A percentile compares a stretch with the other conserved stretches of the same genome.
phyloP scores from a whole-genome alignment of 129 eudicot species.

The Flaveria linearis region DNA sequence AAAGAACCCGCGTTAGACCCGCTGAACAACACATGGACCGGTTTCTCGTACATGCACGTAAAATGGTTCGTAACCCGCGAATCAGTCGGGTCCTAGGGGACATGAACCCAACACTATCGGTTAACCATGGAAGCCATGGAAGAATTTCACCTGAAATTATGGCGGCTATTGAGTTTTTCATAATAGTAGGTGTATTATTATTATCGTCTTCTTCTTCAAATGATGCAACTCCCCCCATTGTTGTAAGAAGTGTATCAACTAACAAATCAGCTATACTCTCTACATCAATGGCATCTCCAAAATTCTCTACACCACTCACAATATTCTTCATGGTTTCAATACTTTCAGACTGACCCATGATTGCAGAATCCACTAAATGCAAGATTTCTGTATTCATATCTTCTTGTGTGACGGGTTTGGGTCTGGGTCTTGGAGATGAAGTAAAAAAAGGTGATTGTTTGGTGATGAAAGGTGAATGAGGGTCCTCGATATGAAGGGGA shows the following conservation, averaged over 20 bases:
- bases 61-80: slow-evolving; percentile 78
- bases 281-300: slow-evolving; percentile 55
- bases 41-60: slow-evolving; percentile 90
- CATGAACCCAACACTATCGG: slow-evolving; percentile 70
- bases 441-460: slow-evolving; percentile 45
- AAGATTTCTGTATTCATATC: slow-evolving; percentile 77
- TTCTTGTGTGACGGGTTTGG: slow-evolving; percentile 50
- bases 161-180: slow-evolving; percentile 92
- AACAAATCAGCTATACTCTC: slow-evolving; percentile 56
- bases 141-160: slow-evolving; percentile 77
- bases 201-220: slow-evolving; percentile 87
- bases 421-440: slow-evolving; percentile 50
- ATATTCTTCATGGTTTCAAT: slow-evolving; percentile 65
- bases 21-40: slow-evolving; percentile 87
- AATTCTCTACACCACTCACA: slow-evolving; percentile 66
- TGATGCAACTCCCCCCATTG: slow-evolving; percentile 98
- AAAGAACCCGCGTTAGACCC: slow-evolving; percentile 70
- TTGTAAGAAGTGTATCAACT: slow-evolving; percentile 91
- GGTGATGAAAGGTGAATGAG: slow-evolving; percentile 36
- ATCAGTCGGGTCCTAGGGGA: slow-evolving; percentile 88
- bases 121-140: slow-evolving; percentile 83
- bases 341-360: slow-evolving; percentile 91
- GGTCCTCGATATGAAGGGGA: slow-evolving; percentile 25
- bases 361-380: slow-evolving; percentile 89
- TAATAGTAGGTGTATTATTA: slow-evolving; percentile 69